phyloP scores from a whole-genome alignment of 208 protist genomes.

The Crithidia brevicula region DNA sequence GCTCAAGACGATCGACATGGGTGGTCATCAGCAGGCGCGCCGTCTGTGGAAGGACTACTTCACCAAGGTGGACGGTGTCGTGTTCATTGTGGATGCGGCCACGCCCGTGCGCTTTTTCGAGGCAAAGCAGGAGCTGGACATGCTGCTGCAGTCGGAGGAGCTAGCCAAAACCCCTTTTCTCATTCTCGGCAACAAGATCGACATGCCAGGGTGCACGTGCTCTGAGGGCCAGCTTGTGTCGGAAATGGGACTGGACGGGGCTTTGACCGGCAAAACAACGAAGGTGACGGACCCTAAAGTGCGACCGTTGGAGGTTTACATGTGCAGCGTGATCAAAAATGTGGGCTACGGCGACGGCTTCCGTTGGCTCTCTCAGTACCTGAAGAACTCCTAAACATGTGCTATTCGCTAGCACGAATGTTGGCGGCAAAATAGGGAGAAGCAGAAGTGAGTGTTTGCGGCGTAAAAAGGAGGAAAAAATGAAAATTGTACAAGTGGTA shows the following conservation, averaged over 20 bases:
- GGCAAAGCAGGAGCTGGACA: conserved; percentile 96
- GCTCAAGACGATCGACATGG: conserved; percentile 99
- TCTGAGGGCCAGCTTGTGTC: conserved; percentile 95
- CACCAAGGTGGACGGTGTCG: conserved; percentile 98
- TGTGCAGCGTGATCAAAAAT: conserved; percentile 98
- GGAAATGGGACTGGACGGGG: conserved; percentile 91
- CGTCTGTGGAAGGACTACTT: conserved; percentile 99
- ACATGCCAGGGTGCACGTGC: conserved; percentile 91
- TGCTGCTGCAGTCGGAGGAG: conserved; percentile 95
- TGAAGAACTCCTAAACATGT: conserved; percentile 85
- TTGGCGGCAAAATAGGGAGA: no score
- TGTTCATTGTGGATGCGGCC: conserved; percentile 99
- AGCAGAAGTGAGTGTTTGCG: no score
- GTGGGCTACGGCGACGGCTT: conserved; percentile 98
- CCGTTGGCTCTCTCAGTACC: conserved; percentile 95
- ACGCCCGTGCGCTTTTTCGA: conserved; percentile 97
- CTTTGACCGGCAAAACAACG: conserved; percentile 95
- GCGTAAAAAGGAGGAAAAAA: no score
- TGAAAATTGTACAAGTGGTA: no score
- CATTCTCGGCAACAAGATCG: conserved; percentile 99
- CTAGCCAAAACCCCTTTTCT: conserved; percentile 97
- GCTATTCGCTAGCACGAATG: background rate
- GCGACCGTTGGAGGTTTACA: conserved; percentile 99
- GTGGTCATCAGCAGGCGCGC: conserved; percentile 97
- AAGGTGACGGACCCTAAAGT: conserved; percentile 83